These are phyloP conservation scores for Aspergillus aculeatus DNA, from an alignment of 2,329 filamentous ascomycete genomes.

Conservation along the genomic window DNA sequence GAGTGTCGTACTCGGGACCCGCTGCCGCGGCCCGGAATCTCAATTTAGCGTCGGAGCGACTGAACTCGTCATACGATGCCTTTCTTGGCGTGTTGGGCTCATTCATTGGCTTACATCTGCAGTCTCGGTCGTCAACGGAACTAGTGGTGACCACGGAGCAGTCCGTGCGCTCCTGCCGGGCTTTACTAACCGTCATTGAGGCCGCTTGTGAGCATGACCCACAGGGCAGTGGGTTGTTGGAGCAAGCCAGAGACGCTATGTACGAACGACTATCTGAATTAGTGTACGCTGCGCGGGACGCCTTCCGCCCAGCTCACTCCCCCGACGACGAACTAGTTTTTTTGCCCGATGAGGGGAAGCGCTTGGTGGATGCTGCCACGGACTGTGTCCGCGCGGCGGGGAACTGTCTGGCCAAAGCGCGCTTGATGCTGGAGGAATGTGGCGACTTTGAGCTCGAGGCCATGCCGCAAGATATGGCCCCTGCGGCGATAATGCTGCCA, in stretches of 20 bases:
- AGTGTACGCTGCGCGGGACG: conserved; percentile 75
- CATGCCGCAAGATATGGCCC: conserved; percentile 45
- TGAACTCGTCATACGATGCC: conserved; percentile 77
- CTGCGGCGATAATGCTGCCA: conserved; percentile 7
- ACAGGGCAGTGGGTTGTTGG: conserved; percentile 64
- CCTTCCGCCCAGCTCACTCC: conserved; percentile 66
- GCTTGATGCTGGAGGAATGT: conserved; percentile 79
- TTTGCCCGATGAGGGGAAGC: conserved; percentile 73
- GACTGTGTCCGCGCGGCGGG: conserved; percentile 86
- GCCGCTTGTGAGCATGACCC: conserved; percentile 76
- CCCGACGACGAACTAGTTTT: conserved; percentile 74
- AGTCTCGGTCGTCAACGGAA: conserved; percentile 86
- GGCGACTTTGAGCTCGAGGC: conserved; percentile 82
- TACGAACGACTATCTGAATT: conserved; percentile 76
- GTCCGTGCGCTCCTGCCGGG: conserved; percentile 76
- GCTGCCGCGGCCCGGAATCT: conserved; percentile 62
- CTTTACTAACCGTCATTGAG: conserved; percentile 76
- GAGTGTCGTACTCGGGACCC: conserved; percentile 72
- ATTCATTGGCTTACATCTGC: conserved; percentile 89
- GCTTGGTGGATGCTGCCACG: conserved; percentile 75
- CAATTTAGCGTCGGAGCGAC: conserved; percentile 77
- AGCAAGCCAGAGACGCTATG: conserved; percentile 71
- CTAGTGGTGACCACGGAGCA: conserved; percentile 79
- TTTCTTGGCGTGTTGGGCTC: conserved; percentile 89
- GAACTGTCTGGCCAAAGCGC: conserved; percentile 85